phyloP scores from a whole-genome alignment of 1,284 basidiomycete genomes.

The Ganoderma sinense region DNA sequence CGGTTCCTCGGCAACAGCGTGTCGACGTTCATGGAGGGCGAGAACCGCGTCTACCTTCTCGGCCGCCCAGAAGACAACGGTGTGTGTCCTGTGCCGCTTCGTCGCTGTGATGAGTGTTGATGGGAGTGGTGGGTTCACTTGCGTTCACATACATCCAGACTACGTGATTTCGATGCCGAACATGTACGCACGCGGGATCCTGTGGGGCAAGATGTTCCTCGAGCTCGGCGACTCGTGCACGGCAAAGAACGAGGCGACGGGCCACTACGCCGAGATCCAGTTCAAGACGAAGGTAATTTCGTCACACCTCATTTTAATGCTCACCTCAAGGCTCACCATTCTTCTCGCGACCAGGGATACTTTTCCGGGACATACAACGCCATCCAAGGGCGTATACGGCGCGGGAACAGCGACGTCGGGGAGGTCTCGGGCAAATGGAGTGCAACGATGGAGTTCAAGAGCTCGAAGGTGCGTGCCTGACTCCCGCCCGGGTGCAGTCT shows the following conservation, averaged over 20 bases:
- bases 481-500: no score
- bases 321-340: background rate
- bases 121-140: background rate
- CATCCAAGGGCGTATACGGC: conserved; percentile 83
- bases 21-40: conserved; percentile 95
- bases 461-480: conserved; percentile 58
- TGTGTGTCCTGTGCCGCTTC: no score
- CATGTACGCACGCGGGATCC: conserved; percentile 97
- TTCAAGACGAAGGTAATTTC: conserved; percentile 92
- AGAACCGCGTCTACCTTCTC: conserved; percentile 87
- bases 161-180: conserved; percentile 95
- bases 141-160: no score
- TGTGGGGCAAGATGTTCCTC: conserved; percentile 98
- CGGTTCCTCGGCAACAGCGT: conserved; percentile 98
- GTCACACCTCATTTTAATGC: background rate
- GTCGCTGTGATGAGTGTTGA: background rate
- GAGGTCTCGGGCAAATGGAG: conserved; percentile 95
- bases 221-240: conserved; percentile 93
- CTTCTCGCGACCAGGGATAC: conserved; percentile 74
- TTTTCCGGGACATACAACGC: conserved; percentile 97
- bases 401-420: conserved; percentile 74
- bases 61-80: conserved; percentile 88
- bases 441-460: conserved; percentile 89
- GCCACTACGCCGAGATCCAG: conserved; percentile 85
- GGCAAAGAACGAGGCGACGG: conserved; percentile 85